Conservation (phyloP, 495 filamentous ascomycete genomes). For the Aspergillus egyptiacus region DNA sequence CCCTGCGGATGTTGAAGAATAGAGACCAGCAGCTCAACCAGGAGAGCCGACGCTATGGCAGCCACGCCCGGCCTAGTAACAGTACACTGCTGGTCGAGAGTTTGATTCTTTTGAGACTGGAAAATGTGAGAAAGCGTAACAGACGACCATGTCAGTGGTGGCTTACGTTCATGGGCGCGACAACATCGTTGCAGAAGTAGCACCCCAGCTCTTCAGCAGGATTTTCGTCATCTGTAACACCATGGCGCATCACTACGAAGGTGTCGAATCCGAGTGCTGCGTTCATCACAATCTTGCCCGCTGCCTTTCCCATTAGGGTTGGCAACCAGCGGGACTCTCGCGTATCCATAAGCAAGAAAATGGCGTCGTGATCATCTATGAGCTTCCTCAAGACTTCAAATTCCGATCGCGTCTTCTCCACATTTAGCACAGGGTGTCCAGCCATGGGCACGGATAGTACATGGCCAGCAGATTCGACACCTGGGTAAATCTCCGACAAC, state of each 20-base stretch:
- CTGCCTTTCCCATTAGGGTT: slow-evolving; percentile 93
- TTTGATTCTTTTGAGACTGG: slow-evolving; percentile 86
- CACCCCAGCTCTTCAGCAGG: slow-evolving; percentile 64
- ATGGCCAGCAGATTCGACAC: slow-evolving; percentile 72
- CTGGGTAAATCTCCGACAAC: slow-evolving; percentile 82
- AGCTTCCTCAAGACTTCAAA: slow-evolving; percentile 69
- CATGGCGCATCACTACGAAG: slow-evolving; percentile 95
- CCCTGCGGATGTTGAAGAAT: slow-evolving; percentile 76
- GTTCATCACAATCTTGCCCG: slow-evolving; percentile 92
- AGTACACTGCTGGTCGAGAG: slow-evolving; percentile 96
- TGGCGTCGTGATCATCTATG: slow-evolving; percentile 81
- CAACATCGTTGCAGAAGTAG: slow-evolving; percentile 98
- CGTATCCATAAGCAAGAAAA: slow-evolving; percentile 96
- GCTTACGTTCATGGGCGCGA: slow-evolving; percentile 88
- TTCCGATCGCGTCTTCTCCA: slow-evolving; percentile 57
- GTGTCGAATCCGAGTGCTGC: slow-evolving; percentile 94
- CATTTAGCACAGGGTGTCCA: slow-evolving; percentile 77
- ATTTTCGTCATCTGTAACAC: slow-evolving; percentile 43
- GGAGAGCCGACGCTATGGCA: slow-evolving; percentile 82
- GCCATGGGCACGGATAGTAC: slow-evolving; percentile 88
- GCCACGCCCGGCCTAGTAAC: slow-evolving; percentile 92
- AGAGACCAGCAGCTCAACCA: slow-evolving; percentile 85
- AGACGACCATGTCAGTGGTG: background rate
- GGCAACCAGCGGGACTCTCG: slow-evolving; percentile 92
- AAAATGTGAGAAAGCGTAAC: slow-evolving; percentile 27